phyloP scores from a whole-genome alignment of 305 asterid genomes.

The Rubia tinctorum region DNA sequence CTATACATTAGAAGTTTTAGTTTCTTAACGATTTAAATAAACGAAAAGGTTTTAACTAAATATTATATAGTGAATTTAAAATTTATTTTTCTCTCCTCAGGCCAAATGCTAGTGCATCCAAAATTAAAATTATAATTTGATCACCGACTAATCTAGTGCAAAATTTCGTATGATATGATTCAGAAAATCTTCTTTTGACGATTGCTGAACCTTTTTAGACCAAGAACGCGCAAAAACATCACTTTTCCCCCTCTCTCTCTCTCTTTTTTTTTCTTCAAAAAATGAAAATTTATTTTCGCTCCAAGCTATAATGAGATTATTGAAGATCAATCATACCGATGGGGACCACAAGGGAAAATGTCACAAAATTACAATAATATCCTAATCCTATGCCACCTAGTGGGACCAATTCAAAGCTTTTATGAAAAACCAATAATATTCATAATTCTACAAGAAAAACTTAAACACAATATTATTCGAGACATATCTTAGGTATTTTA shows the following conservation, averaged over 20 bases:
- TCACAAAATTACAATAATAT: constrained; percentile 29
- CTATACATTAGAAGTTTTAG: too few species aligned
- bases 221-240: background rate
- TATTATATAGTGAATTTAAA: background rate
- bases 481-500: too few species aligned
- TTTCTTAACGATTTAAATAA: too few species aligned
- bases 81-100: background rate
- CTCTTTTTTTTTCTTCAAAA: background rate
- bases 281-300: background rate
- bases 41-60: too few species aligned
- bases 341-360: constrained; percentile 36
- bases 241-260: background rate
- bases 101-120: background rate
- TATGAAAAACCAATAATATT: background rate
- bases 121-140: background rate
- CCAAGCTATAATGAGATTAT: background rate
- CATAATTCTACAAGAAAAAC: too few species aligned
- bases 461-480: too few species aligned
- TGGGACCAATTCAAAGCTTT: constrained; percentile 23
- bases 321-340: constrained; percentile 21
- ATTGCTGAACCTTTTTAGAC: constrained; percentile 12
- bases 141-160: constrained; percentile 2
- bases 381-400: constrained; percentile 30
- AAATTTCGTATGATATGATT: background rate
- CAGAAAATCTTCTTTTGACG: background rate